Conservation (phyloP, 2,329 filamentous ascomycete genomes). For the Dothistroma pini region DNA sequence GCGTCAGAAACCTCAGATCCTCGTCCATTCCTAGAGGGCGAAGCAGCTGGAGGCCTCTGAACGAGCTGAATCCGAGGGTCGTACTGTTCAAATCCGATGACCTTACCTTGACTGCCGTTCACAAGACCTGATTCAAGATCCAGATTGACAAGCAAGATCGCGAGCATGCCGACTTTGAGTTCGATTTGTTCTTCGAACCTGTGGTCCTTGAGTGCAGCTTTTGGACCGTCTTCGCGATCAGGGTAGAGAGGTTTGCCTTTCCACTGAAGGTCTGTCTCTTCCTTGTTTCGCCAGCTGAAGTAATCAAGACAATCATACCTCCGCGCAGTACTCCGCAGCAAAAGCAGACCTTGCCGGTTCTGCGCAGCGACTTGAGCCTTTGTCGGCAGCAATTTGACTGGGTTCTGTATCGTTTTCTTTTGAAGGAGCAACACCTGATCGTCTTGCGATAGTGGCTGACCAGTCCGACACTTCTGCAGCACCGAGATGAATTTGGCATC, state of each 20-base stretch:
- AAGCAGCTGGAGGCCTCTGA: slow-evolving; percentile 39
- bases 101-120: slow-evolving; percentile 48
- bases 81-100: slow-evolving; percentile 41
- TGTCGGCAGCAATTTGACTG: neutral
- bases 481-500: slow-evolving; percentile 53
- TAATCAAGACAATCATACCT: slow-evolving; percentile 5
- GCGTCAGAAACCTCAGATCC: neutral
- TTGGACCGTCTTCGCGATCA: slow-evolving; percentile 15
- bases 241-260: slow-evolving; percentile 11
- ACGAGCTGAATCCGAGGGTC: slow-evolving; percentile 51
- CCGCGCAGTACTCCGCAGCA: neutral
- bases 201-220: slow-evolving; percentile 35
- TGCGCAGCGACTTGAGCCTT: neutral
- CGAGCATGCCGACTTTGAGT: slow-evolving; percentile 51
- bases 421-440: neutral
- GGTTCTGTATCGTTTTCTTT: neutral
- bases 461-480: slow-evolving; percentile 16
- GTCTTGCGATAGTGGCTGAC: slow-evolving; percentile 5
- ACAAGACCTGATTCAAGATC: slow-evolving; percentile 41
- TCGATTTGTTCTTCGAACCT: slow-evolving; percentile 45
- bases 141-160: slow-evolving; percentile 53
- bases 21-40: slow-evolving; percentile 43
- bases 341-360: slow-evolving; percentile 1
- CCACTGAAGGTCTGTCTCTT: slow-evolving; percentile 14
- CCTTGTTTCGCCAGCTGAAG: slow-evolving; percentile 14